Conservation (phyloP, 2,329 filamentous ascomycete genomes). For the Cryphonectria japonica region DNA sequence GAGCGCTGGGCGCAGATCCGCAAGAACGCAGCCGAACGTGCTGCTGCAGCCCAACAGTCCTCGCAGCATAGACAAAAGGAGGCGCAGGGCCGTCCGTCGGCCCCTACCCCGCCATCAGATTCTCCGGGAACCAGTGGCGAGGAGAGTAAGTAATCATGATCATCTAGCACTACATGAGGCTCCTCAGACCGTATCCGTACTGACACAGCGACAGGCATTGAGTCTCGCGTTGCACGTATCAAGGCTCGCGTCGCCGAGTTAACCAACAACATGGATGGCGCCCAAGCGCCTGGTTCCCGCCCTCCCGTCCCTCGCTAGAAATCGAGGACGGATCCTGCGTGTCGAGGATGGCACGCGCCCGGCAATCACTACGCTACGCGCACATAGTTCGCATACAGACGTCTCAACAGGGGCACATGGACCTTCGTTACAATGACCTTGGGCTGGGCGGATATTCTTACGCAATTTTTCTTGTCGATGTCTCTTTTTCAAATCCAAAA, state of each 20-base stretch:
- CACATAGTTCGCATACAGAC: background rate
- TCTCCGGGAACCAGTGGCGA: constrained; percentile 80
- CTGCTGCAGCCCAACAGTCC: constrained; percentile 43
- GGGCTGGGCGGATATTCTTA: constrained; percentile 1
- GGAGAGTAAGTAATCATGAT: constrained; percentile 71
- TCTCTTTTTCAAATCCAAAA: constrained; percentile 26
- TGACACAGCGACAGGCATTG: constrained; percentile 69
- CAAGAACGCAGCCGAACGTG: constrained; percentile 88
- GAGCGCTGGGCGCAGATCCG: constrained; percentile 96
- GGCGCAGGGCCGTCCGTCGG: constrained; percentile 55
- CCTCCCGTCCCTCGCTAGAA: constrained; percentile 42
- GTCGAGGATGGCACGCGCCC: constrained; percentile 33
- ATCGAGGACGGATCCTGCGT: constrained; percentile 23
- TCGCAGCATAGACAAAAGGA: constrained; percentile 61
- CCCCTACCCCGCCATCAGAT: constrained; percentile 13
- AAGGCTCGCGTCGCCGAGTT: constrained; percentile 95
- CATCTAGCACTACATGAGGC: background rate
- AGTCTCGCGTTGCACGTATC: constrained; percentile 94
- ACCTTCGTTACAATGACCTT: background rate
- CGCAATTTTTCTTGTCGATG: background rate
- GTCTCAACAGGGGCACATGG: background rate
- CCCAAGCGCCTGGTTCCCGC: constrained; percentile 43
- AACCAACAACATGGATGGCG: constrained; percentile 78
- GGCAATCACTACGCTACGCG: constrained; percentile 12
- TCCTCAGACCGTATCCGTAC: constrained; percentile 33